Percentiles rank a stretch among this genome's conserved stretches.
These are phyloP conservation scores for Rhododendron williamsianum DNA, from an alignment of 148 eudicot genomes.

Conservation along the genomic window DNA sequence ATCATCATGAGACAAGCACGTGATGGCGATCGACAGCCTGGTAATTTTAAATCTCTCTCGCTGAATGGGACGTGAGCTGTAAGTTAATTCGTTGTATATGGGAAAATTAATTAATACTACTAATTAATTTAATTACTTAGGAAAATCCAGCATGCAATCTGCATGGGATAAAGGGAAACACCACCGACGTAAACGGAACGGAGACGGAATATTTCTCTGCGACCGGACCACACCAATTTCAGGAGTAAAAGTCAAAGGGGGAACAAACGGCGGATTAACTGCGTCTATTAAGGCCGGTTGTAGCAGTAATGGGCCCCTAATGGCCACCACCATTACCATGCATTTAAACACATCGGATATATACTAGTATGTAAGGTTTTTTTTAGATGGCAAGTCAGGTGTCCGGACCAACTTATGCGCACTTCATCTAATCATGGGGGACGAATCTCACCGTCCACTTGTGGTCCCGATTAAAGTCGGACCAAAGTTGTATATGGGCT, in stretches of 20 bases:
- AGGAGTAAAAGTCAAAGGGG: not conserved
- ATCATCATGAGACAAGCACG: not conserved
- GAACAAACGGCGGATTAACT: not conserved
- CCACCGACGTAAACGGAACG: not conserved
- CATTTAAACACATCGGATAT: not conserved
- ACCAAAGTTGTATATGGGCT: no score
- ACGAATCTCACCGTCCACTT: no score
- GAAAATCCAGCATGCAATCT: not conserved
- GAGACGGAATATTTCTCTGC: not conserved
- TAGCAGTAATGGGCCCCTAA: not conserved
- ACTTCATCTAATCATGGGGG: no score
- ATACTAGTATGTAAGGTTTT: no score
- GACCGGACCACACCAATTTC: not conserved
- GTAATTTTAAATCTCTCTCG: not conserved
- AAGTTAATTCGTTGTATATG: not conserved
- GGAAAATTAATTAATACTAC: not conserved
- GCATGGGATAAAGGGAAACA: not conserved
- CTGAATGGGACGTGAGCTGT: not conserved
- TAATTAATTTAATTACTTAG: not conserved
- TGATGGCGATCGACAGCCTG: not conserved
- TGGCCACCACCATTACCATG: not conserved
- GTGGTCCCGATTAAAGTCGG: no score
- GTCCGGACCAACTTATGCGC: no score
- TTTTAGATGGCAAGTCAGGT: no score
- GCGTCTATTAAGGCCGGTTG: not conserved